A percentile compares a stretch with the other conserved stretches of the same genome.
Conservation (phyloP, 345 rosid species). For the Sonneratia alba region DNA sequence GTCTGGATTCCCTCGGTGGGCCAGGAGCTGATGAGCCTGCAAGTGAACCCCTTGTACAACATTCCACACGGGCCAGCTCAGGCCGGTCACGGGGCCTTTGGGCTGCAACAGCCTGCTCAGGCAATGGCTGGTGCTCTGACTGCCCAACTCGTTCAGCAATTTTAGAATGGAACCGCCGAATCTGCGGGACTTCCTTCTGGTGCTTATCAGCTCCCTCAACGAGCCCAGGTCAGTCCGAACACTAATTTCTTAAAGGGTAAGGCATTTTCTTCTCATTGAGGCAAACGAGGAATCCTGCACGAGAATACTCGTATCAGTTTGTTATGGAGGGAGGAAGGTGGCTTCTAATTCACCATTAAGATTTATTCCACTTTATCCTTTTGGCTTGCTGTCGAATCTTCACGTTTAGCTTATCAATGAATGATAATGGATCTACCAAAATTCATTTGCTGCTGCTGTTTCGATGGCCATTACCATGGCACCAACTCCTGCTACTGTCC, state of each 20-base stretch:
- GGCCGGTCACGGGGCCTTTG: constrained; percentile 46
- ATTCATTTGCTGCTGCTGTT: too few species aligned
- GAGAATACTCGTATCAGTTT: background rate
- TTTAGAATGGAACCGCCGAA: constrained; percentile 36
- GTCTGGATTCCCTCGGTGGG: constrained; percentile 46
- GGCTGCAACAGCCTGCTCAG: constrained; percentile 48
- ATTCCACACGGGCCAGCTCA: constrained; percentile 56
- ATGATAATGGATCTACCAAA: too few species aligned
- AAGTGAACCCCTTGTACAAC: constrained; percentile 48
- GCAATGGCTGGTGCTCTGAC: constrained; percentile 37
- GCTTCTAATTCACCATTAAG: too few species aligned
- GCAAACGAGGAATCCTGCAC: constrained; percentile 12
- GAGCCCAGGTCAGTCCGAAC: constrained; percentile 37
- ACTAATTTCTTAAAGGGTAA: constrained; percentile 23
- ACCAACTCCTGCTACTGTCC: too few species aligned
- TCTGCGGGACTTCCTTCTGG: constrained; percentile 28
- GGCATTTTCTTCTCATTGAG: background rate
- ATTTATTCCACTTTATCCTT: too few species aligned
- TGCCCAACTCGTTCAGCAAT: constrained; percentile 37
- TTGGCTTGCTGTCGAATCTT: too few species aligned
- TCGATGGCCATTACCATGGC: too few species aligned
- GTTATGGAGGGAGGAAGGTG: too few species aligned
- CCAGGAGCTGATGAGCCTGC: constrained; percentile 55
- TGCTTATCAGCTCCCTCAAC: constrained; percentile 50
- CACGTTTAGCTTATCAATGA: too few species aligned